phyloP scores from a whole-genome alignment of 805 yeast genomes.

The Hanseniaspora lindneri region DNA sequence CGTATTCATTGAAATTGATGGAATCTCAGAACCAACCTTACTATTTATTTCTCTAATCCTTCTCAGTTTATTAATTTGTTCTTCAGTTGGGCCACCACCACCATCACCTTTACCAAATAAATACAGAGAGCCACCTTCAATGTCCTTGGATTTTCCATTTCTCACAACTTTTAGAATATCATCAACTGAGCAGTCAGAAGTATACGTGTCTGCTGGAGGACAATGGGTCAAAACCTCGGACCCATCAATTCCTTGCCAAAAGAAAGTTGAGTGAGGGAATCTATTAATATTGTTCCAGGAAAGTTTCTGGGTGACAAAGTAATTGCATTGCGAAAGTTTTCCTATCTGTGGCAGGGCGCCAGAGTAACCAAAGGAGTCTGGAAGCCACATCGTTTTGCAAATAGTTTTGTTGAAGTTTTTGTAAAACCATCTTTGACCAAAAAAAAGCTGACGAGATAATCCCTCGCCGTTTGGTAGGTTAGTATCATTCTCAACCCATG shows the following conservation, averaged over 20 bases:
- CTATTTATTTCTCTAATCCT: conserved; percentile 82
- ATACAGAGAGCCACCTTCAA: conserved; percentile 68
- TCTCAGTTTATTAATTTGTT: conserved; percentile 84
- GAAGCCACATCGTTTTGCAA: conserved; percentile 80
- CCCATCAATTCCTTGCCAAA: conserved; percentile 92
- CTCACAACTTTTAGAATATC: conserved; percentile 70
- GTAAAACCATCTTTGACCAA: conserved; percentile 79
- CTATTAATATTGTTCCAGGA: conserved; percentile 92
- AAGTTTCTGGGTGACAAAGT: conserved; percentile 82
- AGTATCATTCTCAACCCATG: conserved; percentile 97
- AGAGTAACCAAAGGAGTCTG: conserved; percentile 94
- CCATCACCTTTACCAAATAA: conserved; percentile 94
- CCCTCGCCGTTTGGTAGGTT: conserved; percentile 94
- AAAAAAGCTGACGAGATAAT: conserved; percentile 70
- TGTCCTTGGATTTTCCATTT: conserved; percentile 74
- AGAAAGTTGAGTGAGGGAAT: conserved; percentile 83
- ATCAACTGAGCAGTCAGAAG: conserved; percentile 86
- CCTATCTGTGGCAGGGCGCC: conserved; percentile 92
- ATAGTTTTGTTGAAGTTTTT: conserved; percentile 59
- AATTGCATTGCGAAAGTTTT: conserved; percentile 70
- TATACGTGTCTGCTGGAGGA: conserved; percentile 96
- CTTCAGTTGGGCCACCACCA: conserved; percentile 95
- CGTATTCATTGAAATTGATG: conserved; percentile 62
- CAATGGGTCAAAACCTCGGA: conserved; percentile 88
- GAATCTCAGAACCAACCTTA: conserved; percentile 55